These are phyloP conservation scores for Leptomonas seymouri DNA, from an alignment of 208 protist species.

Conservation along the genomic window DNA sequence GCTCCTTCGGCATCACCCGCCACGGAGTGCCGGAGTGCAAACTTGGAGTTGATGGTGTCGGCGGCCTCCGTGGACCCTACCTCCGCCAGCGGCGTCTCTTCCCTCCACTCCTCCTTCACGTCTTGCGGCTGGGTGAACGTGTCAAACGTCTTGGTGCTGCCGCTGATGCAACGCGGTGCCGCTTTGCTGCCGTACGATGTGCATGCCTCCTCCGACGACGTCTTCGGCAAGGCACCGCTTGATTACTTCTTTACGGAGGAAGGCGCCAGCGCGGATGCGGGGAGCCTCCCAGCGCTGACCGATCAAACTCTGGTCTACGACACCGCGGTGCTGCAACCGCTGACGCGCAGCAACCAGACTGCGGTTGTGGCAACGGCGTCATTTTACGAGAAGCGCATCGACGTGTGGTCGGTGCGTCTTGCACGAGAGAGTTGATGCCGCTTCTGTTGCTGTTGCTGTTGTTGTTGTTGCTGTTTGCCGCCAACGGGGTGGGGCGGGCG, in stretches of 20 bases:
- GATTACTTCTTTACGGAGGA: conserved; percentile 25
- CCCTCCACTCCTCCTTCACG: not conserved
- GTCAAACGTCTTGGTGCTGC: conserved; percentile 59
- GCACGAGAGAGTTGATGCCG: not conserved
- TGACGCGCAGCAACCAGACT: not conserved
- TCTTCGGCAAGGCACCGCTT: conserved; percentile 42
- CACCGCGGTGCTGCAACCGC: conserved; percentile 45
- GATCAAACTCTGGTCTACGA: conserved; percentile 77
- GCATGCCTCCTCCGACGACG: conserved; percentile 24
- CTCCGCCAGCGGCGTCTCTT: not conserved
- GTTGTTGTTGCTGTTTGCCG: too few relatives aligned
- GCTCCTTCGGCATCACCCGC: not conserved
- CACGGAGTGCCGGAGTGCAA: not conserved
- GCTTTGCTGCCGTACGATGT: conserved; percentile 69
- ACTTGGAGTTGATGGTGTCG: conserved; percentile 11
- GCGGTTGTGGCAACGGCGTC: conserved; percentile 60
- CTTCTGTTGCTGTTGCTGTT: not conserved
- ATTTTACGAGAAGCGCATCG: conserved; percentile 80
- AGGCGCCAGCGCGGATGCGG: not conserved
- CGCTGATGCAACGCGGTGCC: conserved; percentile 88
- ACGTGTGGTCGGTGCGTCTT: conserved; percentile 50
- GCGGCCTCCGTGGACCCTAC: not conserved
- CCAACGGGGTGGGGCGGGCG: too few relatives aligned
- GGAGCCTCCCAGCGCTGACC: conserved; percentile 14
- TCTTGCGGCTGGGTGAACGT: conserved; percentile 45